Evolutionary conservation across 331 rosid species (phyloP).

Genomic region (Rhamnella rubrinervis): DNA sequence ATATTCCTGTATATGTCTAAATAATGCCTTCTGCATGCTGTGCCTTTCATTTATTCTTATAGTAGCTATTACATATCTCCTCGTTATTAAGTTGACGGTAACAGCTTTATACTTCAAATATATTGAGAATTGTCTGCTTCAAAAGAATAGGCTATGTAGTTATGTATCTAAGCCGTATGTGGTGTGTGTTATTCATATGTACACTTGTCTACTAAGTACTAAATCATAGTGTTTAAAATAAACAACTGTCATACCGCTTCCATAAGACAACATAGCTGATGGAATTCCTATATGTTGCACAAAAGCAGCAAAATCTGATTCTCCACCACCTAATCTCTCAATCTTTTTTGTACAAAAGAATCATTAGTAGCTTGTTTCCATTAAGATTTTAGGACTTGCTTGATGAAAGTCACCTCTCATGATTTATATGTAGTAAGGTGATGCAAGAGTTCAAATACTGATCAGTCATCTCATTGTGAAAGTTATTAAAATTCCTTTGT

Average conservation of each 20-base stretch:
- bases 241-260: conserved; percentile 41
- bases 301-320: conserved; percentile 69
- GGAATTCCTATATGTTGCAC: conserved; percentile 81
- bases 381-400: too few relatives aligned
- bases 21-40: too few relatives aligned
- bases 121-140: too few relatives aligned
- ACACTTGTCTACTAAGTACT: neutral
- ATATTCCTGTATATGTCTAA: too few relatives aligned
- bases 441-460: neutral
- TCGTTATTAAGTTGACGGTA: too few relatives aligned
- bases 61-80: too few relatives aligned
- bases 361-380: neutral
- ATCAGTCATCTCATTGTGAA: neutral
- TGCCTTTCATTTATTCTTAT: too few relatives aligned
- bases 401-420: neutral
- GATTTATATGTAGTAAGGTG: neutral
- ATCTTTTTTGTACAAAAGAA: conserved; percentile 34
- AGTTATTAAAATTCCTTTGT: neutral
- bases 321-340: conserved; percentile 66
- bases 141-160: too few relatives aligned
- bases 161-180: too few relatives aligned
- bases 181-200: too few relatives aligned
- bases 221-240: too few relatives aligned
- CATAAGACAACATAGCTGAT: conserved; percentile 46
- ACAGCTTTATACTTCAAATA: too few relatives aligned